Conservation (phyloP, 1,139 yeast species). For the Yamadazyma diospyri region DNA sequence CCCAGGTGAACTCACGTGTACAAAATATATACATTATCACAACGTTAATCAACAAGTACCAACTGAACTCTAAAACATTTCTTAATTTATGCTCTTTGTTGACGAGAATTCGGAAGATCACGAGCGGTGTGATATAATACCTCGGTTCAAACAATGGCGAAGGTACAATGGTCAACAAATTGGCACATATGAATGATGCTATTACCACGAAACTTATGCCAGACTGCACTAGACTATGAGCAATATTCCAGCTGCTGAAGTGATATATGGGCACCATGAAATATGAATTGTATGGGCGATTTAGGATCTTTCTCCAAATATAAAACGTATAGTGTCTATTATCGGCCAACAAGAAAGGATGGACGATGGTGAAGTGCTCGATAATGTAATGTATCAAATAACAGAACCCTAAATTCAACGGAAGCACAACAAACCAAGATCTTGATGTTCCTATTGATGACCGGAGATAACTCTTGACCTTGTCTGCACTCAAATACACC, state of each 20-base stretch:
- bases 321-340: constrained; percentile 93
- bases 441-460: constrained; percentile 18
- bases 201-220: constrained; percentile 31
- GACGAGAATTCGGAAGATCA: constrained; percentile 65
- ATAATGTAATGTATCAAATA: constrained; percentile 47
- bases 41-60: constrained; percentile 57
- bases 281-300: constrained; percentile 36
- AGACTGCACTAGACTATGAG: constrained; percentile 16
- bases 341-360: constrained; percentile 90
- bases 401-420: constrained; percentile 17
- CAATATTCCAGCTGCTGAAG: constrained; percentile 53
- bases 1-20: constrained; percentile 66
- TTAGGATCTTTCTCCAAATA: constrained; percentile 62
- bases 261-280: constrained; percentile 69
- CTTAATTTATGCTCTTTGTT: constrained; percentile 40
- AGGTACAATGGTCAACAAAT: constrained; percentile 65
- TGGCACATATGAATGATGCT: constrained; percentile 50
- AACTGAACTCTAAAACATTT: constrained; percentile 52
- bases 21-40: constrained; percentile 56
- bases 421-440: constrained; percentile 7
- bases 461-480: constrained; percentile 33
- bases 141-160: constrained; percentile 93
- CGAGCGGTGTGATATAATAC: constrained; percentile 78
- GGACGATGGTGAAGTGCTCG: constrained; percentile 65
- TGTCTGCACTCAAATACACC: constrained; percentile 49